Percentiles rank a stretch among this genome's conserved stretches.
phyloP scores from a whole-genome alignment of 2,329 filamentous ascomycete species.

The Coleophoma eucalyptorum region DNA sequence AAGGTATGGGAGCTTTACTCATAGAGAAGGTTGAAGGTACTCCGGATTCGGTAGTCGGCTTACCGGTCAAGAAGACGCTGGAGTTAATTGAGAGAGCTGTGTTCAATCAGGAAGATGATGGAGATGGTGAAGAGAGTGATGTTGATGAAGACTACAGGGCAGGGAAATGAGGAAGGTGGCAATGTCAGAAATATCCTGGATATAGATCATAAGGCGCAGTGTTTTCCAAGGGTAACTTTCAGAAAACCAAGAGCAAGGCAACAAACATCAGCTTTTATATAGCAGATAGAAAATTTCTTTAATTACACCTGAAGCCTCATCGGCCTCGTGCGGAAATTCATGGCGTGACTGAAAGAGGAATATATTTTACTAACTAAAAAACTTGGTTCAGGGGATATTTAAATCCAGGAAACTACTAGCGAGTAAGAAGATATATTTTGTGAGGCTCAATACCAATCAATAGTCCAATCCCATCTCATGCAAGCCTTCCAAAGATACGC shows the following conservation, averaged over 20 bases:
- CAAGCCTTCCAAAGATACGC: not conserved
- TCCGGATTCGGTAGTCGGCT: slow-evolving; percentile 90
- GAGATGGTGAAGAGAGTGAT: slow-evolving; percentile 34
- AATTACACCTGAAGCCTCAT: too few species aligned
- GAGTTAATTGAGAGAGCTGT: slow-evolving; percentile 86
- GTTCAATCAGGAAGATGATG: slow-evolving; percentile 58
- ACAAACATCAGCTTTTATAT: too few species aligned
- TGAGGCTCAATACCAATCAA: not conserved
- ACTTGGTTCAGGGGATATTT: too few species aligned
- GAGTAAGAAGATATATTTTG: too few species aligned
- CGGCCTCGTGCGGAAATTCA: too few species aligned
- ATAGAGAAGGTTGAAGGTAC: slow-evolving; percentile 86
- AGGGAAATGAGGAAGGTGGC: not conserved
- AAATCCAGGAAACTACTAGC: not conserved
- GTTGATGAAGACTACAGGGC: slow-evolving; percentile 1
- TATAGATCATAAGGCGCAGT: too few species aligned
- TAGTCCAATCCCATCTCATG: not conserved
- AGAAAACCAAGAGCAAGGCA: too few species aligned
- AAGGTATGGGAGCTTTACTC: slow-evolving; percentile 81
- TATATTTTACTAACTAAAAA: too few species aligned
- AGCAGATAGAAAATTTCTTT: too few species aligned
- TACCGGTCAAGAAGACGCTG: slow-evolving; percentile 77
- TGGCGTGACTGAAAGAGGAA: too few species aligned
- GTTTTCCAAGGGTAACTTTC: too few species aligned
- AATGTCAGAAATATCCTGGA: too few species aligned